Evolutionary conservation across 2,329 filamentous ascomycete genomes (phyloP), one percentile per base, ranked within the genome.

Genomic region (Colletotrichum sp.): DNA sequence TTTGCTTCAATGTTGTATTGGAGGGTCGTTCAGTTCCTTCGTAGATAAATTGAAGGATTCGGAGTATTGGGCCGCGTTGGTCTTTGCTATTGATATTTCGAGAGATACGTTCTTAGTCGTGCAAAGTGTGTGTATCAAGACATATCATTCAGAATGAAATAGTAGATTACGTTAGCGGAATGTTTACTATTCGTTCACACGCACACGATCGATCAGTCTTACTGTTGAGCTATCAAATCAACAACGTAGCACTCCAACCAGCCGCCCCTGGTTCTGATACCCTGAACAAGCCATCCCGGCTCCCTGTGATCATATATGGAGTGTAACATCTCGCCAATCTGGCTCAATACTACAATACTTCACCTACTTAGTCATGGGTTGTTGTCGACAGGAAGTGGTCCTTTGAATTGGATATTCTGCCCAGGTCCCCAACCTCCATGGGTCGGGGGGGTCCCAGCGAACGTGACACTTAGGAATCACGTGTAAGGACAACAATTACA

Each of bases 81-180:
- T 44, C 16, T 44, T 44, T 9, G 36, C 36, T 9, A n/a, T 49
- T 49, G 5, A 49, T 21, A 12, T n/a, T 12, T 12, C 9, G 18
- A n/a, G 18, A 49, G 3, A n/a, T n/a, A 12, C 9, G 6, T 4
- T 49, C 18, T n/a, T 6, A 0, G 4, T 3, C 5, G 18, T 49
- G 1, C 39, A 12, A 49, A 21, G 18, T 12, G 2, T 49, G 39
- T 7, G 39, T n/a, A 49, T n/a, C 39, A 49, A n/a, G 39, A 12
- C 3, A 52, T n/a, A 21, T 13, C 12, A 13, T 21, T 12, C 1
- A 13, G 3, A 52, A 13, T 13, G 3, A 49, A 52, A 21, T 2
- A 52, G 6, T 6, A 24, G 10, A 13, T 13, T 3, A 21, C 44
- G 44, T 21, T 12, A 8, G 6, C 6, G 1, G 2, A 24, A 12